Conservation (phyloP, 228 moss, liverwort and hornwort genomes). For the Sphagnum magellanicum region DNA sequence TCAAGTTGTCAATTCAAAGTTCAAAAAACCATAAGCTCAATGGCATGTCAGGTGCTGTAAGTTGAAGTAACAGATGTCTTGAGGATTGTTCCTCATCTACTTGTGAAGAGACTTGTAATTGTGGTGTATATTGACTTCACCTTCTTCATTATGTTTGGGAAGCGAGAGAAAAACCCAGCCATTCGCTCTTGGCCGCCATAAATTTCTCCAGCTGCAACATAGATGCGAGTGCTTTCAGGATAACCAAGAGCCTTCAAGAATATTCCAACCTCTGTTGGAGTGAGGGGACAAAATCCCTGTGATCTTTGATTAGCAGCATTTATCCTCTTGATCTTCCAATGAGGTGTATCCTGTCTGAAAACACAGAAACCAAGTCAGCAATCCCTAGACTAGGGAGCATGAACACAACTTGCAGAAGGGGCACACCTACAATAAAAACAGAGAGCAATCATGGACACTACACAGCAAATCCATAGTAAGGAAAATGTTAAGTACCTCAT, state of each 20-base stretch:
- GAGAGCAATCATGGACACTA: no score
- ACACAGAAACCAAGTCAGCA: neutral
- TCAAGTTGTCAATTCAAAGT: no score
- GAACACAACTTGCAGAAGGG: neutral
- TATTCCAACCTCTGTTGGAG: constrained; percentile 93
- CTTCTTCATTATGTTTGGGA: constrained; percentile 78
- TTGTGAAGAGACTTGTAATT: no score
- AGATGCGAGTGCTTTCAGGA: constrained; percentile 63
- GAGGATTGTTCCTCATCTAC: neutral
- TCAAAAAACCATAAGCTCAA: no score
- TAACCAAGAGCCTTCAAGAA: constrained; percentile 81
- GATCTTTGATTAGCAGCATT: constrained; percentile 77
- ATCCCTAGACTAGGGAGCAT: neutral
- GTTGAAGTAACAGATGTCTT: no score
- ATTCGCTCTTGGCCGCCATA: constrained; percentile 72
- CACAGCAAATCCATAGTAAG: no score
- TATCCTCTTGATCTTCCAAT: constrained; percentile 95
- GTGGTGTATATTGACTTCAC: constrained; percentile 13
- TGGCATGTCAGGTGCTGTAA: no score
- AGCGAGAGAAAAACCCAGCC: constrained; percentile 51
- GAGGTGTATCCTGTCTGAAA: constrained; percentile 49
- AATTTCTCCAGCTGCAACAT: constrained; percentile 86
- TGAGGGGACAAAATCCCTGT: constrained; percentile 85
- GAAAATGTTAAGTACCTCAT: constrained; percentile 31
- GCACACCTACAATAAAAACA: no score